Evolutionary conservation across 805 yeast genomes (phyloP).

Genomic region (Debaryomyces maramus): DNA sequence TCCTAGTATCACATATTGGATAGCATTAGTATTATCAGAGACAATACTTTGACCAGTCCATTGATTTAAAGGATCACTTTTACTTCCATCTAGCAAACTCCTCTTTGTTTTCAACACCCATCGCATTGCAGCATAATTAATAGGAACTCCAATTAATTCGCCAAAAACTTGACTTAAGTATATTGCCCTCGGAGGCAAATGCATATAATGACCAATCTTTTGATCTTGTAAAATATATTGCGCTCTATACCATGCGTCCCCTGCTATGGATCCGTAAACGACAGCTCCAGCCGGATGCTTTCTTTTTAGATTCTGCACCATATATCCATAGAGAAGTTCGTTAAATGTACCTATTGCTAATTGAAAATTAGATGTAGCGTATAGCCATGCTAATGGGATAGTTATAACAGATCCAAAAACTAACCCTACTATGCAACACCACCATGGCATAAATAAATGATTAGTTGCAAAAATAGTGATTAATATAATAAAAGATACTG

Average conservation of each 20-base stretch:
- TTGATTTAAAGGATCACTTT: slow-evolving; percentile 47
- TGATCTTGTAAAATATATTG: slow-evolving; percentile 4
- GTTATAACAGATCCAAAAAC: slow-evolving; percentile 21
- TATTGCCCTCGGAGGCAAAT: slow-evolving; percentile 50
- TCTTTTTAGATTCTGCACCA: slow-evolving; percentile 50
- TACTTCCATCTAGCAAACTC: slow-evolving; percentile 32
- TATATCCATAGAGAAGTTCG: slow-evolving; percentile 10
- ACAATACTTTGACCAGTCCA: slow-evolving; percentile 51
- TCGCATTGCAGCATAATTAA: slow-evolving; percentile 48
- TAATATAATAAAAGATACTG: slow-evolving; percentile 11
- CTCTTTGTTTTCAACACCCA: slow-evolving; percentile 47
- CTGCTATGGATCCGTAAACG: slow-evolving; percentile 50
- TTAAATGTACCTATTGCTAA: slow-evolving; percentile 5
- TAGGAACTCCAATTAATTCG: slow-evolving; percentile 52
- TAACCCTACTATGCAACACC: slow-evolving; percentile 24
- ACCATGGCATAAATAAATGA: slow-evolving; percentile 15
- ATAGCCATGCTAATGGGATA: slow-evolving; percentile 25
- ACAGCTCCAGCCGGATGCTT: slow-evolving; percentile 49
- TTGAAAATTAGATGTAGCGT: slow-evolving; percentile 15
- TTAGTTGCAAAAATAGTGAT: slow-evolving; percentile 29
- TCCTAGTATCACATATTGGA: slow-evolving; percentile 50
- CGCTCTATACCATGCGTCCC: slow-evolving; percentile 43
- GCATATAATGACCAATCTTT: slow-evolving; percentile 52
- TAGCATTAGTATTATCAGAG: slow-evolving; percentile 46
- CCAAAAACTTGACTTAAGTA: slow-evolving; percentile 55